Evolutionary conservation across 2,329 filamentous ascomycete species (phyloP).

Genomic region (Fusarium papillatum): DNA sequence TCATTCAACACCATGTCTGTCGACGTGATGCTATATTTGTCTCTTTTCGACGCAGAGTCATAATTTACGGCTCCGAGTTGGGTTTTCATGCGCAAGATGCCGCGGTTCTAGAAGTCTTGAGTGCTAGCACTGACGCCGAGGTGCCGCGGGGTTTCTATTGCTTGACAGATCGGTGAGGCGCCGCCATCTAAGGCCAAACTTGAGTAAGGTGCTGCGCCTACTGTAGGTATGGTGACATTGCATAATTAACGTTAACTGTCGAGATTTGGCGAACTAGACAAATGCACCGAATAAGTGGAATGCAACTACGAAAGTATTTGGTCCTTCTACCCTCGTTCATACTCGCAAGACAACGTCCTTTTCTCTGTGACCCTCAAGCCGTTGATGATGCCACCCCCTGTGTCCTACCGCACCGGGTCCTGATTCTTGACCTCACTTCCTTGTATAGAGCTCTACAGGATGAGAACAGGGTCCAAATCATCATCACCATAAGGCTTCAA

Average conservation of each 20-base stretch:
- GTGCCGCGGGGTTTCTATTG: background rate
- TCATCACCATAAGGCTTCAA: background rate
- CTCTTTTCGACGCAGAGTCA: background rate
- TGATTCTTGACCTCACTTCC: too few species aligned
- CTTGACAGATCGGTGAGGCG: background rate
- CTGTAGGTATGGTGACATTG: constrained; percentile 19
- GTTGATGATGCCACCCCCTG: background rate
- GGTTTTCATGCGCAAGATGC: background rate
- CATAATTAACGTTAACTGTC: too few species aligned
- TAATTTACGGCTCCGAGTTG: background rate
- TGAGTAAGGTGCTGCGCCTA: background rate
- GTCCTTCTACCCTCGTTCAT: background rate
- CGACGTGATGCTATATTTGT: background rate
- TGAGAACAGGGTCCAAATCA: background rate
- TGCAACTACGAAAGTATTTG: background rate
- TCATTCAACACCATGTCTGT: background rate
- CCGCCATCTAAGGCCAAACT: background rate
- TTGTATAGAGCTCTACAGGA: background rate
- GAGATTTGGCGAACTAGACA: background rate
- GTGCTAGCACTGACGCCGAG: background rate
- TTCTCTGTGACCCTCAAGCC: background rate
- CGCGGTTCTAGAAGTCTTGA: background rate
- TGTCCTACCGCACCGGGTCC: background rate
- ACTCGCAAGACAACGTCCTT: background rate
- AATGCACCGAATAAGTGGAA: background rate